phyloP scores from a whole-genome alignment of 345 rosid species.

The Psidium guajava region DNA sequence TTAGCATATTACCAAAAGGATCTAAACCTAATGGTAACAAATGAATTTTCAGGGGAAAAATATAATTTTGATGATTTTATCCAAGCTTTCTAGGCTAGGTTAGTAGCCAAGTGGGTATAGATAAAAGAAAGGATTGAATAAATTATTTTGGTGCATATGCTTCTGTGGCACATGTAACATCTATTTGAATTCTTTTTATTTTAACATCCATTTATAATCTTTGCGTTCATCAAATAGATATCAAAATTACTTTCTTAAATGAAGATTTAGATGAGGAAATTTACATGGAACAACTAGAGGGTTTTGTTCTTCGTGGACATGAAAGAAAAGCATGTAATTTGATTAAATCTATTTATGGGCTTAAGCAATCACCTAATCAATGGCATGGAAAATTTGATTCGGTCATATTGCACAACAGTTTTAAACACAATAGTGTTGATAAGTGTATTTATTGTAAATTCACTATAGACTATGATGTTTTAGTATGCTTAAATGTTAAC shows the following conservation, averaged over 20 bases:
- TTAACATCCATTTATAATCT: not conserved
- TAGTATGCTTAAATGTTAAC: not conserved
- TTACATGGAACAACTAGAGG: fast-evolving
- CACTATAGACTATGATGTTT: not conserved
- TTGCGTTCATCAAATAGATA: not conserved
- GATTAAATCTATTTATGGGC: not conserved
- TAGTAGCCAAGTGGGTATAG: not conserved
- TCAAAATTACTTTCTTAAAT: not conserved
- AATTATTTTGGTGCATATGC: not conserved
- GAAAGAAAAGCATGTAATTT: not conserved
- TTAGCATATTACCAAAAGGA: not conserved
- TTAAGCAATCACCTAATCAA: not conserved
- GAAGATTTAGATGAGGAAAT: no score
- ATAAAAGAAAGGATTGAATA: not conserved
- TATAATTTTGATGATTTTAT: not conserved
- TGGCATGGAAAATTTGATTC: not conserved
- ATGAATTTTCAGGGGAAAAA: not conserved
- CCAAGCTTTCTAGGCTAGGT: not conserved
- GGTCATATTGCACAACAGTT: not conserved
- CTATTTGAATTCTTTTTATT: not conserved
- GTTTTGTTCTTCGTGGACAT: not conserved
- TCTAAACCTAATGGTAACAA: not conserved
- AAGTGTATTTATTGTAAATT: not conserved
- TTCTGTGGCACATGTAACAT: not conserved
- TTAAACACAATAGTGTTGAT: not conserved